Evolutionary conservation across 2,329 filamentous ascomycete genomes (phyloP).

Genomic region (Zasmidium angulare): DNA sequence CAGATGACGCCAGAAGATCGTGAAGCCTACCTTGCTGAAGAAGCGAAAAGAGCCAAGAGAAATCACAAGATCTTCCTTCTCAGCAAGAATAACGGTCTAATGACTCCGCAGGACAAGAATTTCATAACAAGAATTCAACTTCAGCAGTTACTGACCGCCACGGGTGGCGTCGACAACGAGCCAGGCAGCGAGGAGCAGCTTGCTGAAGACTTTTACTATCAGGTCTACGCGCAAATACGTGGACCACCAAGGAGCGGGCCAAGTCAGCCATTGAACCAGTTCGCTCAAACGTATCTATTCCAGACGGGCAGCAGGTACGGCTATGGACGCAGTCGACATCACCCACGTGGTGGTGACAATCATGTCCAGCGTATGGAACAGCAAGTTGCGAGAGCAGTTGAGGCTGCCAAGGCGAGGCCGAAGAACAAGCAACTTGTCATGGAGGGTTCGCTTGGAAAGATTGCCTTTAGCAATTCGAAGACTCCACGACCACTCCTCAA

Average conservation of each 20-base stretch:
- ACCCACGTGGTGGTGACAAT: constrained; percentile 84
- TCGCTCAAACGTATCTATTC: constrained; percentile 95
- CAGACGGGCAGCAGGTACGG: constrained; percentile 86
- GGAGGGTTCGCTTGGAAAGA: constrained; percentile 94
- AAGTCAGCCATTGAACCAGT: constrained; percentile 89
- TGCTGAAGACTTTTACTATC: constrained; percentile 96
- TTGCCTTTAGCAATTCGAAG: constrained; percentile 98
- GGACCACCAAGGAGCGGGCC: constrained; percentile 84
- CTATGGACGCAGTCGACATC: constrained; percentile 62
- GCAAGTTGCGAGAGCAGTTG: constrained; percentile 94
- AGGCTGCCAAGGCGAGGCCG: constrained; percentile 94
- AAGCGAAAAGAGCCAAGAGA: constrained; percentile 90
- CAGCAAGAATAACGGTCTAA: constrained; percentile 91
- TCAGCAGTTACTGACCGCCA: constrained; percentile 91
- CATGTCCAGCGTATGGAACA: constrained; percentile 99
- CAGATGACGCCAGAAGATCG: constrained; percentile 82
- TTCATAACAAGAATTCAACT: constrained; percentile 98
- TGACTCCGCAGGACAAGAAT: constrained; percentile 99
- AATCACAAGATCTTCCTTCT: constrained; percentile 97
- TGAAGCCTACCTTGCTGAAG: constrained; percentile 78
- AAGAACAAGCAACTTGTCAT: constrained; percentile 98
- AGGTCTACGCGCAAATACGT: constrained; percentile 92
- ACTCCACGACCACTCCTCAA: constrained; percentile 93
- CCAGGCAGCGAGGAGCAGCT: constrained; percentile 73
- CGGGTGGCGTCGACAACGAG: constrained; percentile 78